Evolutionary conservation across 768 basidiomycete genomes (phyloP), one percentile per base, ranked within the genome.

Genomic region (Tulasnella calospora): DNA sequence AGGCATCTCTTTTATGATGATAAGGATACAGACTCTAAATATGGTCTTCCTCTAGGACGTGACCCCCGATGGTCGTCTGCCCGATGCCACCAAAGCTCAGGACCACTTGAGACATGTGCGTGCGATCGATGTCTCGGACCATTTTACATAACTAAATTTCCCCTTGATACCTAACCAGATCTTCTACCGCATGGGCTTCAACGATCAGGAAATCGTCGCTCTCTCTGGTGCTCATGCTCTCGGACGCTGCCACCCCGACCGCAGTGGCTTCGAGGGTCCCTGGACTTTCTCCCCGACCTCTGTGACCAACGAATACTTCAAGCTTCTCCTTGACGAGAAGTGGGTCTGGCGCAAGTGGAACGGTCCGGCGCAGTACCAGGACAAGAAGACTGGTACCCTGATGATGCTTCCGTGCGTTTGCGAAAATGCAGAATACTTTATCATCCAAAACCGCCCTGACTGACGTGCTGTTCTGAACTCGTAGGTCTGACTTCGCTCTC

Each of bases 331-430:
- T 82, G 88, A 91, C 81, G 95, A 98, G 88, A 94, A 90, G 89
- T 94, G 94, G 93, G 88, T 90, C n/a, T 97, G 96, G 96, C 92
- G 89, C 86, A 97, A 96, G 85, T 98, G 97, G 95, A 86, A 86
- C 80, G 96, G 94, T 74, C 95, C 96, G 30, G 95, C 95, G 86
- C 96, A 98, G 86, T 91, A 92, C 78, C 91, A 93, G 85, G 97
- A 98, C 86, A 96, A 95, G 89, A 90, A 89, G 85, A 96, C 95
- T 57, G 89, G 89, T 82, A 85, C 90, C 35, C 87, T 98, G 74
- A 98, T 98, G 96, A 98, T 98, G 96, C 86, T 98, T 69, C 95
- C 95, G 92, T 94, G 84, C 77, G 92, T 40, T 89, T 44, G 15
- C 61, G 17, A 6, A n/a, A 27, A 27, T 27, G 35, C 73, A 40